Conservation (phyloP, 2,329 filamentous ascomycete species). For the Parastagonospora avenae region DNA sequence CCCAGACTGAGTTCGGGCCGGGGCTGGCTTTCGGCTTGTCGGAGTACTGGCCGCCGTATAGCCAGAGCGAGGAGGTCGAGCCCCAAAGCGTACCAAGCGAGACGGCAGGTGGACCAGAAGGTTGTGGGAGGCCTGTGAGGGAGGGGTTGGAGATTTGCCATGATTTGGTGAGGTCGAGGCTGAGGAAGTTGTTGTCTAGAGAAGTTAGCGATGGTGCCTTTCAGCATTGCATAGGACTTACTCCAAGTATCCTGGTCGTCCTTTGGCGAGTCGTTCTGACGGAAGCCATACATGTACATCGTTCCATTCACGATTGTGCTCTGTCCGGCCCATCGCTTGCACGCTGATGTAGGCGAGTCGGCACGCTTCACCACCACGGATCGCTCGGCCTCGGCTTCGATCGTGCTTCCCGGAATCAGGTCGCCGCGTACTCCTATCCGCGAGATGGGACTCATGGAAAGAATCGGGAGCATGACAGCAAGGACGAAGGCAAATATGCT, state of each 20-base stretch:
- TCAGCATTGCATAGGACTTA: slow-evolving; percentile 44
- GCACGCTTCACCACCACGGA: slow-evolving; percentile 31
- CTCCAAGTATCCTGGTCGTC: slow-evolving; percentile 73
- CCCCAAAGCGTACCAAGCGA: slow-evolving; percentile 78
- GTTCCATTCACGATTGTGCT: slow-evolving; percentile 74
- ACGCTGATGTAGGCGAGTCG: slow-evolving; percentile 40
- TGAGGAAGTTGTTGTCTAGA: slow-evolving; percentile 67
- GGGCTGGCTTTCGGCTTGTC: slow-evolving; percentile 65
- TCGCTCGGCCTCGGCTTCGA: slow-evolving; percentile 19
- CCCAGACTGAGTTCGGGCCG: slow-evolving; percentile 68
- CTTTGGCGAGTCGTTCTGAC: slow-evolving; percentile 61
- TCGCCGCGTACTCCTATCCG: slow-evolving; percentile 33
- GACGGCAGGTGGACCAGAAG: slow-evolving; percentile 72
- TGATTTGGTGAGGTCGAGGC: slow-evolving; percentile 72
- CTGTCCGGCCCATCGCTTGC: slow-evolving; percentile 46
- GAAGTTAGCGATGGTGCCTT: not conserved
- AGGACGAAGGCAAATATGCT: slow-evolving; percentile 36
- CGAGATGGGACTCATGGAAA: slow-evolving; percentile 35
- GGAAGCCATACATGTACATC: slow-evolving; percentile 76
- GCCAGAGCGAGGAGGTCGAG: slow-evolving; percentile 69
- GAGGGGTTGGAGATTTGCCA: slow-evolving; percentile 71
- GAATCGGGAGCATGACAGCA: slow-evolving; percentile 40
- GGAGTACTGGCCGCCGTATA: slow-evolving; percentile 77
- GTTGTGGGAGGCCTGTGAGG: slow-evolving; percentile 65
- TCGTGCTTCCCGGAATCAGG: slow-evolving; percentile 26